A percentile compares a stretch with the other conserved stretches of the same genome.
phyloP scores from a whole-genome alignment of 306 rosid genomes.

The Abrus precatorius region DNA sequence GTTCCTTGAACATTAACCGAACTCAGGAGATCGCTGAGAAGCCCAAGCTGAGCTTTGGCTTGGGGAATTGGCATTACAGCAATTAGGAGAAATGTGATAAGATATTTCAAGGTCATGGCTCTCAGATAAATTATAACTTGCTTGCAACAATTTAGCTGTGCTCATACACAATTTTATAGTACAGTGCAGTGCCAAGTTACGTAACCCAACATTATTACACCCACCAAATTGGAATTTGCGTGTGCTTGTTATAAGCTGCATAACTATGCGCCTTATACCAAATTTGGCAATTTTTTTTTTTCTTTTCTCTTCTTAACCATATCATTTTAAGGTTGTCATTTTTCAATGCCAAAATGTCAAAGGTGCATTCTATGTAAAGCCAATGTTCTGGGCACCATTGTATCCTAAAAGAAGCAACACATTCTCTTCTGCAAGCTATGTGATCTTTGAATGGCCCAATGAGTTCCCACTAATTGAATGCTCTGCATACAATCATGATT shows the following conservation, averaged over 20 bases:
- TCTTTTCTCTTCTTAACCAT: conserved; percentile 8
- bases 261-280: neutral
- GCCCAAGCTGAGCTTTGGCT: conserved; percentile 37
- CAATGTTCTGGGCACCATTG: conserved; percentile 1
- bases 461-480: conserved; percentile 34
- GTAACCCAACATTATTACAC: conserved; percentile 25
- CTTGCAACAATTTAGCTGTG: conserved; percentile 13
- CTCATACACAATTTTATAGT: conserved; percentile 44
- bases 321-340: neutral
- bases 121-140: neutral
- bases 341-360: neutral
- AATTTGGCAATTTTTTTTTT: conserved; percentile 26
- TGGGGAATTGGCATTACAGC: conserved; percentile 39
- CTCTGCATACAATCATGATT: conserved; percentile 25
- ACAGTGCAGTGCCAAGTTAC: neutral
- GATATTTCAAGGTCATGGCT: conserved; percentile 33
- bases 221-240: conserved; percentile 38
- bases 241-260: conserved; percentile 8
- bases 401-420: conserved; percentile 30
- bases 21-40: conserved; percentile 42
- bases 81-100: conserved; percentile 3
- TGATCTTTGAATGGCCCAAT: neutral
- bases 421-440: neutral
- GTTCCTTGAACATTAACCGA: conserved; percentile 43
- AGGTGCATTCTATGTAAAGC: conserved; percentile 25